These are phyloP conservation scores for Hymenoscyphus occultus DNA, from an alignment of 2,329 filamentous ascomycete species.

Conservation along the genomic window DNA sequence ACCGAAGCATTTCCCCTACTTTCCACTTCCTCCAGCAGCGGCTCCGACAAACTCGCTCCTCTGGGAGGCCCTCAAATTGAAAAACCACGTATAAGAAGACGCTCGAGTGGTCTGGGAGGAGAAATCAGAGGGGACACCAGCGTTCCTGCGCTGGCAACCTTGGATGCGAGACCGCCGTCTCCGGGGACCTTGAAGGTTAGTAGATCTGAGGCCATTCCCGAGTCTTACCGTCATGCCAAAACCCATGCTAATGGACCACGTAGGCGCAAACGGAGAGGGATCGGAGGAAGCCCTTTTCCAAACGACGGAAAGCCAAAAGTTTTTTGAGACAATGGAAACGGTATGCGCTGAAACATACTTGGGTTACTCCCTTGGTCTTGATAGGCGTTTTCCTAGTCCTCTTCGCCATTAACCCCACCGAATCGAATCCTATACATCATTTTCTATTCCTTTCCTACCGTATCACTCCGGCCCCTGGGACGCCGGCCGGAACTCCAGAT, in stretches of 20 bases:
- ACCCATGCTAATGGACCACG: slow-evolving; percentile 4
- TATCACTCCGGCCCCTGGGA: slow-evolving; percentile 49
- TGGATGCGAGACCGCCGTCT: slow-evolving; percentile 33
- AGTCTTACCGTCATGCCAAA: slow-evolving; percentile 14
- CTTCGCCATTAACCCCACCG: slow-evolving; percentile 73
- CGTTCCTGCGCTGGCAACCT: slow-evolving; percentile 48
- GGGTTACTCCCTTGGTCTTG: slow-evolving; percentile 65
- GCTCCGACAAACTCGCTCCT: slow-evolving; percentile 27
- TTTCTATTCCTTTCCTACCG: slow-evolving; percentile 90
- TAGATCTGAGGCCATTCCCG: slow-evolving; percentile 5
- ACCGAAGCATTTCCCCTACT: slow-evolving; percentile 33
- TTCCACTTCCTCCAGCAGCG: slow-evolving; percentile 13
- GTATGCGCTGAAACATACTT: slow-evolving; percentile 55
- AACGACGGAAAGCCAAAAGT: slow-evolving; percentile 36
- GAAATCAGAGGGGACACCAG: slow-evolving; percentile 52
- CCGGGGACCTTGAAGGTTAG: slow-evolving; percentile 29
- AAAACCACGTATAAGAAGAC: slow-evolving; percentile 39
- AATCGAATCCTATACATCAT: slow-evolving; percentile 73
- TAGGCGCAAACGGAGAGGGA: slow-evolving; percentile 34
- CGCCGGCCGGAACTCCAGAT: slow-evolving; percentile 43
- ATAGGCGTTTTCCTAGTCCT: slow-evolving; percentile 59
- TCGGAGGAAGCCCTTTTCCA: slow-evolving; percentile 35
- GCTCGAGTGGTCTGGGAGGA: slow-evolving; percentile 47
- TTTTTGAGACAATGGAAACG: slow-evolving; percentile 47
- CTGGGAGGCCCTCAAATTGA: slow-evolving; percentile 23